Base-by-base conservation (phyloP, 176 grass and related monocot genomes). In the Eleusine coracana region DNA sequence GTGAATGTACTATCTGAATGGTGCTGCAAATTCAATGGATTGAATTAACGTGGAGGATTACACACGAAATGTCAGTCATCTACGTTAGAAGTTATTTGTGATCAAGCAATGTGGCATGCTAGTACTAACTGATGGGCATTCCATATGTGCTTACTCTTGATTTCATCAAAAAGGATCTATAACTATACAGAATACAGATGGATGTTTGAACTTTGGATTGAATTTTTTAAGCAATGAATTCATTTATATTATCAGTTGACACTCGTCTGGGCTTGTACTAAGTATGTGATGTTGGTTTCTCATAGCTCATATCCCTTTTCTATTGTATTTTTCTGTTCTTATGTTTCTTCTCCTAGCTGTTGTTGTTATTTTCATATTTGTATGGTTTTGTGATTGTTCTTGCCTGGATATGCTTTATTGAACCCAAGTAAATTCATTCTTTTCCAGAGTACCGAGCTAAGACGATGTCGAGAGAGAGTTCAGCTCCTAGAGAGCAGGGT, bases 401-500 rank as follows among this genome's bases (percentile, higher is more conserved):
- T 41, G 73, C 55, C 11, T 73, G 61, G 44, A 75, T 81, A 61
- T 52, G 20, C 29, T 70, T 75, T 75, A 21, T 48, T 71, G 80
- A 64, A 74, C 75, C 84, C 16, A 7, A 68, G 58, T 3, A n/a
- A 31, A 66, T 67, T 86, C 6, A 89, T 82, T 40, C 6, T 73
- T 45, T 77, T 91, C 23, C 78, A 94, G 92, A 91, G 87, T 49
- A 71, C 84, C 79, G 89, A 94, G 40, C 71, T 94, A 76, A 94
- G 84, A 64, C 82, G 78, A 48, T 82, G 72, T 39, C 87, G 89
- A 85, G 92, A 89, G 67, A 81, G 76, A 80, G 87, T 91, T 76
- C 89, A 86, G 56, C 54, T 72, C 54, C 73, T 94, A 80, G 92
- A 91, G 72, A 87, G 54, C 51, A 91, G 69, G 92, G 92, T 94